Base-by-base conservation (phyloP, 371 early-diverging fungal species). In the Modicella reniformis region DNA sequence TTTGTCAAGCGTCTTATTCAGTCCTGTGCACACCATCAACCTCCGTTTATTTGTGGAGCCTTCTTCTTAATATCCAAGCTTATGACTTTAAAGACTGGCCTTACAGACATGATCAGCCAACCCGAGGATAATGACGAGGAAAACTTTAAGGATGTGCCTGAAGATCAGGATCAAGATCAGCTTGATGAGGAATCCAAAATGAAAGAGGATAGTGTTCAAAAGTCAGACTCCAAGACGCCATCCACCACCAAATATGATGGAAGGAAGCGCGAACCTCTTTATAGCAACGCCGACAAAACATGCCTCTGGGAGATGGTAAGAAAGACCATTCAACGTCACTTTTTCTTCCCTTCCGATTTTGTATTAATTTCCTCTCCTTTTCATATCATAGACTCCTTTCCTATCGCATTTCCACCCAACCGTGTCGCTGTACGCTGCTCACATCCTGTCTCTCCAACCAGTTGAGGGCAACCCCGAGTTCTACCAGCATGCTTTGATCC, bases 1-100 rank as follows among this genome's bases (percentile, higher is more conserved):
- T 96, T 96, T 81, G 83, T 96, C 33, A 97, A 96, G 84, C 90
- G 98, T 51, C 84, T 95, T 55, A 82, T 95, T 40, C 97, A 97
- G 79, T 85, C 91, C 19, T 90, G 93, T 37, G 82, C 85, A 4
- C 87, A 90, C 71, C 91, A 93, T 67, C 90, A 90, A 71, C 90
- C 93, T 0, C 91, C 95, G 34, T 94, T 95, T 80, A 88, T 92
- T 23, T 94, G 93, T 51, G 97, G 94, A 62, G 80, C 90, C 23
- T 85, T 98, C 80, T 95, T 88, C 79, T 75, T 96, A 68, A 81
- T 96, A 12, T 91, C 92, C 65, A 92, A 95, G 86, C 81, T 96
- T 55, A 81, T 71, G 53, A 70, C 59, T 9, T 65, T 84, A 53
- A 83, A 87, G 62, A 80, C 83, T 7, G 88, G 84, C 10, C 62